phyloP scores from a whole-genome alignment of 1,284 basidiomycete genomes.

The Gymnopus androsaceus region DNA sequence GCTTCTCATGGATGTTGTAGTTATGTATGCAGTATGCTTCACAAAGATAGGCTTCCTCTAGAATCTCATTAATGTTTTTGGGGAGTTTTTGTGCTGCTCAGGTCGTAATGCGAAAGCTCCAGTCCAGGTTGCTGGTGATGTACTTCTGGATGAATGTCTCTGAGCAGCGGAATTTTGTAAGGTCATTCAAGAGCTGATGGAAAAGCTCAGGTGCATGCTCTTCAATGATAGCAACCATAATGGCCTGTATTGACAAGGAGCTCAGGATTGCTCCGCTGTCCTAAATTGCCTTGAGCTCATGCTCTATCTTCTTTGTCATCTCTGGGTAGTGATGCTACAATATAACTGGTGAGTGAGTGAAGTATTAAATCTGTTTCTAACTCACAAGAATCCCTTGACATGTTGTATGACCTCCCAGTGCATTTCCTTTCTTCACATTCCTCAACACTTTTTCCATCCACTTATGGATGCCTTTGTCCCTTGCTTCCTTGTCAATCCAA shows the following conservation, averaged over 20 bases:
- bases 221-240: conserved; percentile 7
- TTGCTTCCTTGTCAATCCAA: no score
- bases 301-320: no score
- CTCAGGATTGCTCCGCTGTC: background rate
- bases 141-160: background rate
- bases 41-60: background rate
- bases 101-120: background rate
- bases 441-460: no score
- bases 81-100: conserved; percentile 6
- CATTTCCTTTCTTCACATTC: no score
- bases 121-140: background rate
- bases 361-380: no score
- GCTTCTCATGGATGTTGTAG: background rate
- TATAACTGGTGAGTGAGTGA: no score
- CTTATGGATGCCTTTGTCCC: no score
- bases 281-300: no score
- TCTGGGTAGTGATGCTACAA: no score
- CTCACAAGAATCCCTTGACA: no score
- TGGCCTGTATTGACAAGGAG: background rate
- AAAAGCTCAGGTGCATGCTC: conserved; percentile 7
- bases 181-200: conserved; percentile 12
- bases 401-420: no score
- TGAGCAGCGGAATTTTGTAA: background rate
- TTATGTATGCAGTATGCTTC: background rate
- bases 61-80: background rate